Conservation (phyloP, 345 rosid species). For the Angophora floribunda region DNA sequence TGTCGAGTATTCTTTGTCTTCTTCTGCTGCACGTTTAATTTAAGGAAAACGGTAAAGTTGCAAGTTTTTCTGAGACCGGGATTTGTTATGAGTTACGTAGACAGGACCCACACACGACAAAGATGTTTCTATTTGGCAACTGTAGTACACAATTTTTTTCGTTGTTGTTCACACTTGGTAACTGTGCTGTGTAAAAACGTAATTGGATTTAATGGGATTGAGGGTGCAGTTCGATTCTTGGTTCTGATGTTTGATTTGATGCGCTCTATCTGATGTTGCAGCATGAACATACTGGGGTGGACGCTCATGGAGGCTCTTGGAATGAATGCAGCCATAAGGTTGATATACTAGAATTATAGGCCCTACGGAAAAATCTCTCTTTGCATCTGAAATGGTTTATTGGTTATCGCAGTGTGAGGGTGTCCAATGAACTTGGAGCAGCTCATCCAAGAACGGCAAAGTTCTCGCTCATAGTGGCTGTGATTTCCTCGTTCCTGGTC, state of each 20-base stretch:
- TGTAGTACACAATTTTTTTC: not conserved
- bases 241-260: not conserved
- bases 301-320: conserved; percentile 69
- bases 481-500: conserved; percentile 32
- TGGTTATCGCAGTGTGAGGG: conserved; percentile 42
- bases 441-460: conserved; percentile 28
- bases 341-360: not conserved
- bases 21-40: not conserved
- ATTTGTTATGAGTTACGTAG: not conserved
- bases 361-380: not conserved
- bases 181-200: not conserved
- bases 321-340: conserved; percentile 84
- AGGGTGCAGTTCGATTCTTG: not conserved
- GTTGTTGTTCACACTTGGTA: not conserved
- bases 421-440: conserved; percentile 81
- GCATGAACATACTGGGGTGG: conserved; percentile 89
- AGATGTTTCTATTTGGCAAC: not conserved
- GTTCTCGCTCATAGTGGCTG: conserved; percentile 50
- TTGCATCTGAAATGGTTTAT: not conserved
- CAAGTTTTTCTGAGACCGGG: not conserved
- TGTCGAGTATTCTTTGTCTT: not conserved
- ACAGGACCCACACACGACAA: not conserved
- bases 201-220: not conserved
- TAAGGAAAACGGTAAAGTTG: not conserved
- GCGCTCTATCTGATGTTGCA: not conserved